A percentile compares a stretch with the other conserved stretches of the same genome.
Conservation (phyloP, 352 stramenopile genomes). For the Nothophytophthora sp. region DNA sequence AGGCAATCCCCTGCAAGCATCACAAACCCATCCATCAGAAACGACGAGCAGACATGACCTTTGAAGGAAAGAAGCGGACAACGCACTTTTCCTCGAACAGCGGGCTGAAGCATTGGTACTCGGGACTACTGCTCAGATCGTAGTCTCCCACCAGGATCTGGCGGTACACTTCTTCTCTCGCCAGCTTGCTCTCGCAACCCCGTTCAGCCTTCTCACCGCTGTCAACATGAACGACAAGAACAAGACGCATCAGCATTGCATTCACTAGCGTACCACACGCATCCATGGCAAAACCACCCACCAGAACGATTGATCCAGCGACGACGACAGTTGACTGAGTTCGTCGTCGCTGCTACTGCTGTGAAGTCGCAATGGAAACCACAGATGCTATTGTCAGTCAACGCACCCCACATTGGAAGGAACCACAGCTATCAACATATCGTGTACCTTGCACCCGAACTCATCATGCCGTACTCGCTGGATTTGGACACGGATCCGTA, state of each 20-base stretch:
- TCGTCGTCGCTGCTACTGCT: conserved; percentile 84
- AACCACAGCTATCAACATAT: no score
- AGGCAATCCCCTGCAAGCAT: conserved; percentile 53
- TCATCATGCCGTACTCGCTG: conserved; percentile 42
- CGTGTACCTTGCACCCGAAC: conserved; percentile 54
- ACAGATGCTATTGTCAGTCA: no score
- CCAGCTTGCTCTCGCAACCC: conserved; percentile 50
- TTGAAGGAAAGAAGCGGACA: no score
- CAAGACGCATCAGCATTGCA: no score
- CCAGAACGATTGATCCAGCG: conserved; percentile 67
- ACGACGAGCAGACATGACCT: no score
- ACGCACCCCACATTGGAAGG: no score
- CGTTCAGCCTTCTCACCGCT: conserved; percentile 43
- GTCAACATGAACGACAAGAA: not conserved
- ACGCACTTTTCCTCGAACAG: conserved; percentile 78
- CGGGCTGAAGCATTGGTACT: conserved; percentile 70
- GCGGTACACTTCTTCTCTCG: conserved; percentile 66
- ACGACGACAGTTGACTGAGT: conserved; percentile 69
- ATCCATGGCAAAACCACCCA: no score
- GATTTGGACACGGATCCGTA: conserved; percentile 38
- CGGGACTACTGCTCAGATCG: conserved; percentile 65
- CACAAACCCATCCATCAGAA: not conserved
- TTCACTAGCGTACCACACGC: no score
- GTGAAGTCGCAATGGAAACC: conserved; percentile 5
- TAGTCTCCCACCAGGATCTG: conserved; percentile 59